These are phyloP conservation scores for Penicillium manginii DNA, from an alignment of 495 filamentous ascomycete species.

Conservation along the genomic window DNA sequence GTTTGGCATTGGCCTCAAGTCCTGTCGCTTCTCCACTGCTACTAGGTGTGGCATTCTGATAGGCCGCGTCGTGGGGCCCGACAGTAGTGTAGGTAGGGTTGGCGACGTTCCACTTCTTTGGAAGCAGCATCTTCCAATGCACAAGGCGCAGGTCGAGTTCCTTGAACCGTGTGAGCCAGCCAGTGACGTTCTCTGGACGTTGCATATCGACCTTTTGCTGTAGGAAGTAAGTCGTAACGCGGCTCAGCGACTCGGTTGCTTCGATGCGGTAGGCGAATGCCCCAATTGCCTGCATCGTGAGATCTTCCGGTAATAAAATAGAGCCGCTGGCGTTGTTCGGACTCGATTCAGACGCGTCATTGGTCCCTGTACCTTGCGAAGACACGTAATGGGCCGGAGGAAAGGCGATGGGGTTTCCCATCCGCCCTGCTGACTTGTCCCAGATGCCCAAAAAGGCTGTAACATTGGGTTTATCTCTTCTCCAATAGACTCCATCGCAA, in stretches of 20 bases:
- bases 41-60: too few species aligned
- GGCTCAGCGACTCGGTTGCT: conserved; percentile 40
- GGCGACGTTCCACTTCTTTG: conserved; percentile 37
- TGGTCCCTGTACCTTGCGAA: conserved; percentile 10
- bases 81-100: conserved; percentile 3
- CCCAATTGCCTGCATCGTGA: not conserved
- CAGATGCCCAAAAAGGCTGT: conserved; percentile 48
- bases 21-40: not conserved
- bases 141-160: conserved; percentile 42
- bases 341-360: conserved; percentile 34
- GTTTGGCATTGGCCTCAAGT: conserved; percentile 5
- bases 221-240: conserved; percentile 42
- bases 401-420: conserved; percentile 42
- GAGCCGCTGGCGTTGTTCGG: conserved; percentile 39
- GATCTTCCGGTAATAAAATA: not conserved
- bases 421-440: conserved; percentile 38
- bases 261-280: conserved; percentile 18
- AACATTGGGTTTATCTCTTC: conserved; percentile 27
- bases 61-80: not conserved
- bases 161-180: conserved; percentile 44
- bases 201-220: conserved; percentile 37
- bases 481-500: conserved; percentile 31
- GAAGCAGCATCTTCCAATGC: conserved; percentile 45
- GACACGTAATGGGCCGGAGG: not conserved
- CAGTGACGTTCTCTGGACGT: conserved; percentile 31